These are phyloP conservation scores for Cystobasidium onofrii DNA, from an alignment of 768 basidiomycete genomes.

Conservation along the genomic window DNA sequence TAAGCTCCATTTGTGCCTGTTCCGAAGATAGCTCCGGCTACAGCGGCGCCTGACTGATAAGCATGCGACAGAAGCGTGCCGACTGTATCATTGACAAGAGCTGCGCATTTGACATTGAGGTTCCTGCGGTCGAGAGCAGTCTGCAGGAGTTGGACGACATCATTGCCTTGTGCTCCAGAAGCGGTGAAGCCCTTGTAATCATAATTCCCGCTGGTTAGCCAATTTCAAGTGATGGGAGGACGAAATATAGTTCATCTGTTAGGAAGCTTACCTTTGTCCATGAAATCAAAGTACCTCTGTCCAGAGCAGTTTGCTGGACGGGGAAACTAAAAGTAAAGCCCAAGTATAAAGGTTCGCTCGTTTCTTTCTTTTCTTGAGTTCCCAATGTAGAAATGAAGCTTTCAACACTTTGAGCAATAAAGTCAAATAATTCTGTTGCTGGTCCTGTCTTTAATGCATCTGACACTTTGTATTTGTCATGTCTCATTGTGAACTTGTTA, in stretches of 20 bases:
- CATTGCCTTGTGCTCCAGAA: slow-evolving; percentile 77
- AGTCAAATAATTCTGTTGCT: slow-evolving; percentile 80
- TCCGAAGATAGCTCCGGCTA: slow-evolving; percentile 83
- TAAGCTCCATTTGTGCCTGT: slow-evolving; percentile 99
- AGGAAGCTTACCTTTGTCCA: slow-evolving; percentile 46
- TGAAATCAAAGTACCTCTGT: slow-evolving; percentile 78
- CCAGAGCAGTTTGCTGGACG: slow-evolving; percentile 89
- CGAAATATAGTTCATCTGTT: no score
- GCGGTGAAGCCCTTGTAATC: slow-evolving; percentile 63
- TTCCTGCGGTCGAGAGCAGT: slow-evolving; percentile 86
- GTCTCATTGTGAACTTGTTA: slow-evolving; percentile 76
- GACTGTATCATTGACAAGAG: slow-evolving; percentile 93
- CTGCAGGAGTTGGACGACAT: slow-evolving; percentile 80
- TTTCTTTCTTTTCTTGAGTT: slow-evolving; percentile 44
- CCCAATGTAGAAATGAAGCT: slow-evolving; percentile 70
- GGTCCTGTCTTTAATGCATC: slow-evolving; percentile 88
- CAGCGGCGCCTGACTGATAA: slow-evolving; percentile 83
- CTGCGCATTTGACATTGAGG: slow-evolving; percentile 81
- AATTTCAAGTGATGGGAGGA: no score
- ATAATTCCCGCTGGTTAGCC: no score
- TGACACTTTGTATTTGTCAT: slow-evolving; percentile 95
- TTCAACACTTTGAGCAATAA: slow-evolving; percentile 93
- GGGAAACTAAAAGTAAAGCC: slow-evolving; percentile 81
- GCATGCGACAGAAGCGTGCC: slow-evolving; percentile 87
- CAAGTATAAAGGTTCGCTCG: slow-evolving; percentile 51